Percentiles rank a stretch among this genome's conserved stretches.
These are phyloP conservation scores for Albophoma yamanashiensis DNA, from an alignment of 2,329 filamentous ascomycete genomes.

Conservation along the genomic window DNA sequence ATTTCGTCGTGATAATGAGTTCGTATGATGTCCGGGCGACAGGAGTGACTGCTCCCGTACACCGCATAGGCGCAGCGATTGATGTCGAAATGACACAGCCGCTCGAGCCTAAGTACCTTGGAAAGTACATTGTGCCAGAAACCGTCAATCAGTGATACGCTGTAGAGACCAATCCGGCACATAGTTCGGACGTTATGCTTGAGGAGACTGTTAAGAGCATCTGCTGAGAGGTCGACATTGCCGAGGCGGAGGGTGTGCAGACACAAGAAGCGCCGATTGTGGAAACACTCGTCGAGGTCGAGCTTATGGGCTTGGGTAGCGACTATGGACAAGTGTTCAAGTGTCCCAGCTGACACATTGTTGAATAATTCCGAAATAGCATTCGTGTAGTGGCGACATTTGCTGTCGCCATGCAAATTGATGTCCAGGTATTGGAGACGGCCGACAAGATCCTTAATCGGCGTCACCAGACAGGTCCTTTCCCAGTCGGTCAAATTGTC, in stretches of 20 bases:
- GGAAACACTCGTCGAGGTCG: background rate
- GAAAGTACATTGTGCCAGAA: background rate
- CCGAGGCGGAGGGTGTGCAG: background rate
- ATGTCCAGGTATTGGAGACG: background rate
- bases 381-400: too few relatives aligned
- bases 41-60: too few relatives aligned
- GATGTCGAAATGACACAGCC: background rate
- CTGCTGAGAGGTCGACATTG: background rate
- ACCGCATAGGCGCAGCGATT: too few relatives aligned
- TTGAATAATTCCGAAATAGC: background rate
- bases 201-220: background rate
- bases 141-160: background rate
- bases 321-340: background rate
- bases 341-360: background rate
- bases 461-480: background rate
- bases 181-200: background rate
- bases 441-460: background rate
- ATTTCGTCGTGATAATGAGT: too few relatives aligned
- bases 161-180: background rate
- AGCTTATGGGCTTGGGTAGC: too few relatives aligned
- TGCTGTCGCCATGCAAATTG: background rate
- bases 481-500: background rate
- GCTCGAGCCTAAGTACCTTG: background rate
- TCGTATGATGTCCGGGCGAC: too few relatives aligned
- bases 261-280: background rate